A percentile compares a stretch with the other conserved stretches of the same genome.
These are phyloP conservation scores for Citrus australasica DNA, from an alignment of 345 rosid genomes.

Conservation along the genomic window DNA sequence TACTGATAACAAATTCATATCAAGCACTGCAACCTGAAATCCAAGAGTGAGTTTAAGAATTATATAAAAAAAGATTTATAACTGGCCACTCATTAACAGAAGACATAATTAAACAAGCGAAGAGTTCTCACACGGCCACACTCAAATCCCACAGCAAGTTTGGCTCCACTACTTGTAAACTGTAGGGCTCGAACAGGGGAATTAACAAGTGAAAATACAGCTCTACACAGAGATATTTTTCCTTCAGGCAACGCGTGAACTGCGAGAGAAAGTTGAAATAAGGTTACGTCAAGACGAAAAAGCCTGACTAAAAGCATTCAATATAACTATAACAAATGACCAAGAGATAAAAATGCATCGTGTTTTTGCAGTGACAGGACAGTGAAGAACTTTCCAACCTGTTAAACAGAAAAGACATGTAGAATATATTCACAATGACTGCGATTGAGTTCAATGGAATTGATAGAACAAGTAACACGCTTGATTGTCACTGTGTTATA, in stretches of 20 bases:
- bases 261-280: conserved; percentile 18
- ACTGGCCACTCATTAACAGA: not conserved
- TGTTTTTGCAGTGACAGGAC: not conserved
- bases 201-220: conserved; percentile 33
- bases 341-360: not conserved
- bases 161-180: conserved; percentile 34
- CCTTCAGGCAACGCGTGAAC: conserved; percentile 35
- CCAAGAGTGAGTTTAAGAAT: conserved; percentile 11
- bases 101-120: not conserved
- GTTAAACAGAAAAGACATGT: not conserved
- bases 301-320: not conserved
- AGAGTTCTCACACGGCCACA: conserved; percentile 37
- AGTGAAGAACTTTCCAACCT: not conserved
- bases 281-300: conserved; percentile 12
- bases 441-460: not conserved
- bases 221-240: conserved; percentile 37
- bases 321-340: conserved; percentile 4
- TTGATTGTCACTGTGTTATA: not conserved
- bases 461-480: not conserved
- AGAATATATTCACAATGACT: conserved; percentile 2
- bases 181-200: conserved; percentile 36
- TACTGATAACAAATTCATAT: conserved; percentile 32
- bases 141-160: conserved; percentile 49
- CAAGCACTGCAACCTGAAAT: conserved; percentile 54
- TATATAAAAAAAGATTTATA: not conserved